A percentile compares a stretch with the other conserved stretches of the same genome.
Conservation (phyloP, 2,329 filamentous ascomycete species). For the Trichophyton benhamiae region DNA sequence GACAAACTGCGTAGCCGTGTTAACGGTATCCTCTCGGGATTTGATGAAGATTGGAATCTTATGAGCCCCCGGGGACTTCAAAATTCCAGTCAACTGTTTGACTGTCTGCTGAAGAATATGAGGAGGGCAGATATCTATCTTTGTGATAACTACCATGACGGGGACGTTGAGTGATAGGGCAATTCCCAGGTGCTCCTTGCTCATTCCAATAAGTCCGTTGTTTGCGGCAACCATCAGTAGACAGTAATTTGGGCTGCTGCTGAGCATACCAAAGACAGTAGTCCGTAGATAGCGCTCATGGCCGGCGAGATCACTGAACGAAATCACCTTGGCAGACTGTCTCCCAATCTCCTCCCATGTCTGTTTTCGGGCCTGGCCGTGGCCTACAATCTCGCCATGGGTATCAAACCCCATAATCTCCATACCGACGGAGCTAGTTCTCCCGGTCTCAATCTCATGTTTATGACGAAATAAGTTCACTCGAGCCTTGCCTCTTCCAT, state of each 20-base stretch:
- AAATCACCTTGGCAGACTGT: constrained; percentile 88
- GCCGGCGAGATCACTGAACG: constrained; percentile 87
- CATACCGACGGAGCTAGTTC: constrained; percentile 95
- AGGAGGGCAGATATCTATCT: constrained; percentile 95
- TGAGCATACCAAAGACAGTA: constrained; percentile 88
- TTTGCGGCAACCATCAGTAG: constrained; percentile 97
- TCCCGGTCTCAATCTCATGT: constrained; percentile 89
- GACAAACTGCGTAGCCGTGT: constrained; percentile 91
- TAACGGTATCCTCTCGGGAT: constrained; percentile 78
- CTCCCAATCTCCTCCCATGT: constrained; percentile 98
- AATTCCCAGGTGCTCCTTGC: constrained; percentile 92
- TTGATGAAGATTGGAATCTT: constrained; percentile 97
- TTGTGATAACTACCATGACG: constrained; percentile 95
- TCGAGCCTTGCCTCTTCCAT: constrained; percentile 82
- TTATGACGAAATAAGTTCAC: constrained; percentile 97
- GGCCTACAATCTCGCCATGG: constrained; percentile 67
- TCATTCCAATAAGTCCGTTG: constrained; percentile 95
- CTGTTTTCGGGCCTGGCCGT: constrained; percentile 70
- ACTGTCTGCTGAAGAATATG: constrained; percentile 92
- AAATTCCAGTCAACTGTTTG: constrained; percentile 77
- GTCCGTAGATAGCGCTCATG: constrained; percentile 93
- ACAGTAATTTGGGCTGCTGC: constrained; percentile 93
- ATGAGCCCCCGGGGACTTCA: constrained; percentile 82
- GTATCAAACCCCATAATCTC: constrained; percentile 98
- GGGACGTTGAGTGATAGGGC: constrained; percentile 89